These are phyloP conservation scores for Handroanthus guayacan DNA, from an alignment of 257 asterid species.

Conservation along the genomic window DNA sequence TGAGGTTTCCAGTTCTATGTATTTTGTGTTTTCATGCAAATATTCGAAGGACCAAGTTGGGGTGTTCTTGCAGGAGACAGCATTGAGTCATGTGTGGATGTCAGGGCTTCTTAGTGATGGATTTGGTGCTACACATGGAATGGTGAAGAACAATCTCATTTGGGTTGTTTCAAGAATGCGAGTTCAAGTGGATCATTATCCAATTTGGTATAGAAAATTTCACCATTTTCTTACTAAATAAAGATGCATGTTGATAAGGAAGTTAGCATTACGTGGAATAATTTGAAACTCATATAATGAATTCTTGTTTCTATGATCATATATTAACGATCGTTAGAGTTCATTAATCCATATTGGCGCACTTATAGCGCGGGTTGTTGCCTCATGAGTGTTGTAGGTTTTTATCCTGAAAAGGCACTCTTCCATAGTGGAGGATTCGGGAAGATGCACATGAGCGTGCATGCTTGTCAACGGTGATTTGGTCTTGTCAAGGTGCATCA, in stretches of 20 bases:
- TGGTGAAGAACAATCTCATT: slow-evolving; percentile 79
- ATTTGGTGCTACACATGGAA: slow-evolving; percentile 90
- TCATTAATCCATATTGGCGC: too few relatives aligned
- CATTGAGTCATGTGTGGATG: slow-evolving; percentile 86
- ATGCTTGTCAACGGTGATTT: too few relatives aligned
- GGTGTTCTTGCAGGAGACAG: slow-evolving; percentile 70
- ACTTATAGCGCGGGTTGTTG: too few relatives aligned
- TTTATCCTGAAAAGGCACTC: too few relatives aligned
- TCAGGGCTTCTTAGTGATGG: slow-evolving; percentile 75
- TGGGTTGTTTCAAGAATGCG: slow-evolving; percentile 96
- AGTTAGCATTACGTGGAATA: background rate
- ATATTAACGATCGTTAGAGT: too few relatives aligned
- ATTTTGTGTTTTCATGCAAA: background rate
- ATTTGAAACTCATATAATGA: background rate
- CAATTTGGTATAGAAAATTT: slow-evolving; percentile 62
- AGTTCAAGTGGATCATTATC: slow-evolving; percentile 85
- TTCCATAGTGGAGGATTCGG: too few relatives aligned
- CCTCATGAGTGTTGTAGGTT: too few relatives aligned
- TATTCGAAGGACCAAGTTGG: background rate
- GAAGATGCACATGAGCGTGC: too few relatives aligned
- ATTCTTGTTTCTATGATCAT: too few relatives aligned
- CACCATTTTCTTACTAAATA: background rate
- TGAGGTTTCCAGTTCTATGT: background rate
- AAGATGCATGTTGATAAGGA: too few relatives aligned
- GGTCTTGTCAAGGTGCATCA: too few relatives aligned